Evolutionary conservation across 2,329 filamentous ascomycete species (phyloP), one percentile per base, ranked within the genome.

Genomic region (Mycosphaerelloides madeirae): DNA sequence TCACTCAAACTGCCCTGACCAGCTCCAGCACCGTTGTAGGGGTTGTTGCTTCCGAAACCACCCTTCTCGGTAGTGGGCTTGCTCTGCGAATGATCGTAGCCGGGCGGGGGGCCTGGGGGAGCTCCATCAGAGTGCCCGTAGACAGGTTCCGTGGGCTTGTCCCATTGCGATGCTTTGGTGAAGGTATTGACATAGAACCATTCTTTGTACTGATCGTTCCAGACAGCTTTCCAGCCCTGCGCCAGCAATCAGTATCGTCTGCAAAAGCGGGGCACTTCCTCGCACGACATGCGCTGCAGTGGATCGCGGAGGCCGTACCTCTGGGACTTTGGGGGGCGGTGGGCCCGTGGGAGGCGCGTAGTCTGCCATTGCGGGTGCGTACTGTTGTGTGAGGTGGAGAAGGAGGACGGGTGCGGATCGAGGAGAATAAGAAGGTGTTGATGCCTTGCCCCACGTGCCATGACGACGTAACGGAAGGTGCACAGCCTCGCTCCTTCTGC

Each of bases 181-280:
- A 83, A 79, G 49, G 85, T 79, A 71, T 96, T 93, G 49, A 95
- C 85, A 71, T 86, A 96, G 78, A 93, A 95, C 83, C 87, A 95
- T 77, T 93, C 84, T 60, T 84, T 84, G 72, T 95, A 95, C 61
- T 93, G 82, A 0, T 85, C 81, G 66, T 95, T 93, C 79, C 83
- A 95, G 53, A 87, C 79, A 9, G 84, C 84, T 61, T 86, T 82
- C 86, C 87, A 96, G 58, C 89, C 89, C 59, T 86, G 84, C 2
- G 87, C 88, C 3, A 81, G 72, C 43, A 69, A 38, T 37, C 32
- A 37, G 32, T 16, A 15, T 28, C 25, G 14, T 33, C n/a, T n/a
- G n/a, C 15, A 20, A 20, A 31, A 42, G n/a, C 29, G 12, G 36
- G 36, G 36, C 8, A 33, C 16, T 41, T 35, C 15, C 33, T 14